Percentiles rank a stretch among this genome's conserved stretches.
Evolutionary conservation across 768 basidiomycete genomes (phyloP).

Genomic region (Clavulina sp.): DNA sequence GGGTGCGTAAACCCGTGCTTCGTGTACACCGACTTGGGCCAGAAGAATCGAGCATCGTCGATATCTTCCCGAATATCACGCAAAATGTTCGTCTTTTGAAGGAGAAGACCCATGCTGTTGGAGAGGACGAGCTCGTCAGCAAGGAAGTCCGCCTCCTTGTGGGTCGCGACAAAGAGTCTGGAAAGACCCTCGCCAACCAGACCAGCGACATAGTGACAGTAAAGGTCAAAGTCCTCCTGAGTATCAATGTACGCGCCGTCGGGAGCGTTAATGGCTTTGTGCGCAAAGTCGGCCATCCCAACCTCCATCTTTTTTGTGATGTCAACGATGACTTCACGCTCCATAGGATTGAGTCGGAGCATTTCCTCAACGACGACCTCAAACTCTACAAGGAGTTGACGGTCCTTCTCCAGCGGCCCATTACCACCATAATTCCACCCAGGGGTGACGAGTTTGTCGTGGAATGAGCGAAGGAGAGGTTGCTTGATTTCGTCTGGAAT

Average conservation of each 20-base stretch:
- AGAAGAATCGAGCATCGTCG: slow-evolving; percentile 73
- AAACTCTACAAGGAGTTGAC: slow-evolving; percentile 70
- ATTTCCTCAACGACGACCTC: slow-evolving; percentile 67
- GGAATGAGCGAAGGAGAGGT: slow-evolving; percentile 66
- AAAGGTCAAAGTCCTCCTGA: slow-evolving; percentile 80
- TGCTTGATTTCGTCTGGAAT: slow-evolving; percentile 76
- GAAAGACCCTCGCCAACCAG: slow-evolving; percentile 93
- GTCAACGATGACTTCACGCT: background rate
- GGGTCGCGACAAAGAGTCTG: slow-evolving; percentile 69
- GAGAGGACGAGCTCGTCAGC: slow-evolving; percentile 69
- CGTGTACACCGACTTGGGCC: slow-evolving; percentile 89
- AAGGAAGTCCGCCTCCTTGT: slow-evolving; percentile 61
- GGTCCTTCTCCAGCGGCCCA: slow-evolving; percentile 79
- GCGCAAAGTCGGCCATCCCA: slow-evolving; percentile 94
- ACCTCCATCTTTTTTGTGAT: slow-evolving; percentile 48
- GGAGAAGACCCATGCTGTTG: slow-evolving; percentile 86
- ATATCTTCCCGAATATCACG: slow-evolving; percentile 89
- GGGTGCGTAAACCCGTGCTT: slow-evolving; percentile 56
- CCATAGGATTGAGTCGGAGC: slow-evolving; percentile 35
- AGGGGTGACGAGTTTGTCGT: slow-evolving; percentile 55
- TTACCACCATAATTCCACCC: slow-evolving; percentile 76
- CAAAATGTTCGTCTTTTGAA: slow-evolving; percentile 97
- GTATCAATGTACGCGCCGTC: slow-evolving; percentile 55
- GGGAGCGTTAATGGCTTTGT: slow-evolving; percentile 51
- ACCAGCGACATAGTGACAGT: slow-evolving; percentile 97